These are phyloP conservation scores for Ceratocystiopsis minuta DNA, from an alignment of 2,329 filamentous ascomycete genomes.

Conservation along the genomic window DNA sequence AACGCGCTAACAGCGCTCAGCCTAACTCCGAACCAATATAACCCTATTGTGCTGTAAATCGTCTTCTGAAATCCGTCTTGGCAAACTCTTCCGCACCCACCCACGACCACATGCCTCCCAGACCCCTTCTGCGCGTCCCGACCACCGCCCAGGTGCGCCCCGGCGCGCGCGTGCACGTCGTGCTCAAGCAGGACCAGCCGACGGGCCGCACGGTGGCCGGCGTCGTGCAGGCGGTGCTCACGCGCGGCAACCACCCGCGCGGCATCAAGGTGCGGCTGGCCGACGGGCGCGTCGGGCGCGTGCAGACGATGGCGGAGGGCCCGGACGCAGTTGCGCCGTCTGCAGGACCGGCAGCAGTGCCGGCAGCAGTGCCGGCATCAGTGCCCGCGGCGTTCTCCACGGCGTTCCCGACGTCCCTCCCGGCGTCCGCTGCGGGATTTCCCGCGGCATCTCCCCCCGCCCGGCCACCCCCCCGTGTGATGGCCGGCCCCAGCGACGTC, in stretches of 20 bases:
- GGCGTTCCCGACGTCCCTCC: too few relatives aligned
- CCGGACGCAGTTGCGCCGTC: too few relatives aligned
- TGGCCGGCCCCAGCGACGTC: too few relatives aligned
- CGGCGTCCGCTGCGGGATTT: background rate
- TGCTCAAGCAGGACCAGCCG: conserved; percentile 59
- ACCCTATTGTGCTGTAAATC: too few relatives aligned
- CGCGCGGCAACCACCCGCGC: conserved; percentile 54
- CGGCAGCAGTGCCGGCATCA: background rate
- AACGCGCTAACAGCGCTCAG: too few relatives aligned
- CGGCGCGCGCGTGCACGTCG: conserved; percentile 50
- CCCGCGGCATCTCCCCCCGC: background rate
- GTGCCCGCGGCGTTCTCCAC: too few relatives aligned
- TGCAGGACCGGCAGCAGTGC: background rate
- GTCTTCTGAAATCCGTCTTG: too few relatives aligned
- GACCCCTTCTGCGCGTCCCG: conserved; percentile 2
- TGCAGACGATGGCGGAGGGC: conserved; percentile 39
- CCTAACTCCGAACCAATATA: too few relatives aligned
- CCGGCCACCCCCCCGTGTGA: too few relatives aligned
- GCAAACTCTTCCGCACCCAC: too few relatives aligned
- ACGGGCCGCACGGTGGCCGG: conserved; percentile 56
- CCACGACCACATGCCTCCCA: conserved; percentile 1
- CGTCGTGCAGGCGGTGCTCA: conserved; percentile 48
- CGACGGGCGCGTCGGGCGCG: conserved; percentile 55
- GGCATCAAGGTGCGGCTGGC: conserved; percentile 62
- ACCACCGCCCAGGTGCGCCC: conserved; percentile 28